Evolutionary conservation across 192 early-diverging fungal species (phyloP).

Genomic region (Coemansia sp.): DNA sequence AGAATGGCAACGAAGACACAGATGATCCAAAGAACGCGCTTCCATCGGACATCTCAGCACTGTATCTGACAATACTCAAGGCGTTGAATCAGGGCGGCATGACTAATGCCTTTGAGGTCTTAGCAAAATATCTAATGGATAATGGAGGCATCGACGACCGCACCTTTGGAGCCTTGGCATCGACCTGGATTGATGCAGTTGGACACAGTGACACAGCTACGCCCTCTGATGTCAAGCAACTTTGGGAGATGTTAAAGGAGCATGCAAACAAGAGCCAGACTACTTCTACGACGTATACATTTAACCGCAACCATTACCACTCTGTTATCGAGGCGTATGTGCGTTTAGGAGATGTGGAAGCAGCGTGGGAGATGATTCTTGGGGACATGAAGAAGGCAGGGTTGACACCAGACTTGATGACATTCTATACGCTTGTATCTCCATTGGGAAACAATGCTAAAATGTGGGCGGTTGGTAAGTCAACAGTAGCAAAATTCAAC

Average conservation of each 20-base stretch:
- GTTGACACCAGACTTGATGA: constrained; percentile 25
- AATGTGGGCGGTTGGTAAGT: constrained; percentile 48
- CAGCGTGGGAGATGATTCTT: constrained; percentile 40
- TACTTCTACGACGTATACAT: neutral
- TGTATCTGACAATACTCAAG: constrained; percentile 36
- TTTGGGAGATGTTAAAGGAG: constrained; percentile 23
- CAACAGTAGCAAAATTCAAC: constrained; percentile 37
- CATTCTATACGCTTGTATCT: constrained; percentile 40
- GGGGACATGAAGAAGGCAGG: constrained; percentile 33
- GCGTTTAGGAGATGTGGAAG: constrained; percentile 39
- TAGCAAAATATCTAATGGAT: constrained; percentile 36
- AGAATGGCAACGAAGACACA: neutral
- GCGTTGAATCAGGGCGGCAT: constrained; percentile 28
- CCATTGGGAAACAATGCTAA: constrained; percentile 30
- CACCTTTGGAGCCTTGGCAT: constrained; percentile 26
- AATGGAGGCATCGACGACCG: constrained; percentile 12
- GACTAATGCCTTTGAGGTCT: constrained; percentile 22
- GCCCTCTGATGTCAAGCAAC: constrained; percentile 23
- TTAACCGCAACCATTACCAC: constrained; percentile 46
- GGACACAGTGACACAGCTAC: constrained; percentile 19
- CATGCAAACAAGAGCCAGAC: constrained; percentile 3
- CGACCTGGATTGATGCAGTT: constrained; percentile 40
- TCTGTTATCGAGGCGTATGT: constrained; percentile 44
- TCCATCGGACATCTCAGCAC: constrained; percentile 8
- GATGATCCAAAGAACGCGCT: neutral